Conservation (phyloP, 2,329 filamentous ascomycete genomes). For the Fusarium bactridioides region DNA sequence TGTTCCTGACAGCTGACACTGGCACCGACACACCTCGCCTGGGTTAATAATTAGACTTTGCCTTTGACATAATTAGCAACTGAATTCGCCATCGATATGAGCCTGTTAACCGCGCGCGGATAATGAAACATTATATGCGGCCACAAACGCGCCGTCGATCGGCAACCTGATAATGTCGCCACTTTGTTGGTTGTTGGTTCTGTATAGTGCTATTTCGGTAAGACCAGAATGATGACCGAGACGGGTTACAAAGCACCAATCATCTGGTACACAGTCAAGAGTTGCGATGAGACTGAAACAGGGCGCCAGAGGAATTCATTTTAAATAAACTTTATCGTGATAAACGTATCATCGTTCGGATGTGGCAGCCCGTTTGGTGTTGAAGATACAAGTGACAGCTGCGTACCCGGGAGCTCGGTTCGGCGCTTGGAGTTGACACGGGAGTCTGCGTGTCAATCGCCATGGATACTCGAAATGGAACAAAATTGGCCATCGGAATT, state of each 20-base stretch:
- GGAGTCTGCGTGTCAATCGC: background rate
- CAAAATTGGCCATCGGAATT: background rate
- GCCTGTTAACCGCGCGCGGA: conserved; percentile 9
- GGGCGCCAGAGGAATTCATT: background rate
- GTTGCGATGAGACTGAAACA: background rate
- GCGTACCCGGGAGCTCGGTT: conserved; percentile 7
- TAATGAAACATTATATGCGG: background rate
- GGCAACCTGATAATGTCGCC: background rate
- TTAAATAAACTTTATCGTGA: background rate
- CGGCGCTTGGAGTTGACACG: conserved; percentile 8
- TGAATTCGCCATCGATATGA: background rate
- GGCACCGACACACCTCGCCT: background rate
- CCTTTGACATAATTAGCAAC: background rate
- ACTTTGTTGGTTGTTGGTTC: background rate
- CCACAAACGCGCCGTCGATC: background rate
- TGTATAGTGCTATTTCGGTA: background rate
- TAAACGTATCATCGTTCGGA: background rate
- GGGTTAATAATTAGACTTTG: background rate
- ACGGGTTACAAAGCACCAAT: conserved; percentile 5
- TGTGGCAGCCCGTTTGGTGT: background rate
- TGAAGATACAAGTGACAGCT: background rate
- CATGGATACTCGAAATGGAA: background rate
- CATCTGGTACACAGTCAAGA: background rate
- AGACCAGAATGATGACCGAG: background rate
- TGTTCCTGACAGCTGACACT: background rate